Percentiles rank a stretch among this genome's conserved stretches.
phyloP scores from a whole-genome alignment of 225 moss, liverwort and hornwort genomes.

The Straminergon stramineum region DNA sequence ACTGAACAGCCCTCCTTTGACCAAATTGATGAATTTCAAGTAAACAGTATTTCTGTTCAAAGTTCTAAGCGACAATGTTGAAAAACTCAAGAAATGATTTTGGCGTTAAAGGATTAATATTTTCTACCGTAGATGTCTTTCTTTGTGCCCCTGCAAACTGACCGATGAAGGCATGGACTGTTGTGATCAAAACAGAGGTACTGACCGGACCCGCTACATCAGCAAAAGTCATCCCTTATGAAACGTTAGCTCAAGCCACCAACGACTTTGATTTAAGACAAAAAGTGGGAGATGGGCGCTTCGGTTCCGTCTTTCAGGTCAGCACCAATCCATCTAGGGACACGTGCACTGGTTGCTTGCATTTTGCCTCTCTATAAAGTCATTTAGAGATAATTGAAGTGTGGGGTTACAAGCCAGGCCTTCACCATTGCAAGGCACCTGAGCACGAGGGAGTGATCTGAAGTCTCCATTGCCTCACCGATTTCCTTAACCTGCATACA shows the following conservation, averaged over 20 bases:
- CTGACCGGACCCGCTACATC: conserved; percentile 1
- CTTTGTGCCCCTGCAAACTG: not conserved
- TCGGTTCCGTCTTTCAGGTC: conserved; percentile 16
- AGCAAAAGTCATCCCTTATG: conserved; percentile 1
- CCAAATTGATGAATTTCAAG: not conserved
- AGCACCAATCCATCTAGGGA: not conserved
- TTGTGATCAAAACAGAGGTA: conserved; percentile 14
- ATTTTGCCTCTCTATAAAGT: not conserved
- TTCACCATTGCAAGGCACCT: not conserved
- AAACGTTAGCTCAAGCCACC: conserved; percentile 11
- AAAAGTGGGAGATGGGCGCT: conserved; percentile 23
- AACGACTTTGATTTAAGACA: conserved; percentile 8
- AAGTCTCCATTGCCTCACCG: not conserved
- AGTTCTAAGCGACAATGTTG: too few relatives aligned
- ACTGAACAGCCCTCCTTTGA: not conserved
- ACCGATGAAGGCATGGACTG: not conserved
- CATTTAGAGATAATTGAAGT: too few relatives aligned
- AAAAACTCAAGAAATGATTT: not conserved
- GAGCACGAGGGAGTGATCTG: not conserved
- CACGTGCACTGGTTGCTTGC: not conserved
- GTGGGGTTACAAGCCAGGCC: not conserved
- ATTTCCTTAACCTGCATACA: not conserved
- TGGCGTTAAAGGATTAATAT: too few relatives aligned
- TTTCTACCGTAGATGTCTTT: too few relatives aligned
- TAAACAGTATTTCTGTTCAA: not conserved